Evolutionary conservation across 1,284 basidiomycete species (phyloP).

Genomic region (Quambalaria eucalypti): DNA sequence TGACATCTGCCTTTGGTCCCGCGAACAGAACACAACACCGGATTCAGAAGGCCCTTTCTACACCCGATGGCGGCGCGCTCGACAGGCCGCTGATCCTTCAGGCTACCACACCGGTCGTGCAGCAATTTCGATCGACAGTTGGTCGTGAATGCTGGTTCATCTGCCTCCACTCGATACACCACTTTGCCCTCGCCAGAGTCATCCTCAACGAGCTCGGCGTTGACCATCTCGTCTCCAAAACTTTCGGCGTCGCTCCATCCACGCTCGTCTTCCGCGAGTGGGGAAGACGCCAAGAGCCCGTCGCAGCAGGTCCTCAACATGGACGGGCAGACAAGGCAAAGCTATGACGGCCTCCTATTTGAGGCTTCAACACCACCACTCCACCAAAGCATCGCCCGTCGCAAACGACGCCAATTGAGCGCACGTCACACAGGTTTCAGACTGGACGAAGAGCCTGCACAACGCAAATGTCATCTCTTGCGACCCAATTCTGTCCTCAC

Average conservation of each 20-base stretch:
- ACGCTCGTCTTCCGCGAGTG: conserved; percentile 18
- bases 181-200: conserved; percentile 35
- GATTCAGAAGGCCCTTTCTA: neutral
- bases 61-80: conserved; percentile 13
- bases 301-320: too few species aligned
- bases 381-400: too few species aligned
- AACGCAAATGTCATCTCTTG: too few species aligned
- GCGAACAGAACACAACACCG: neutral
- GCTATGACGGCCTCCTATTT: too few species aligned
- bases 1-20: neutral
- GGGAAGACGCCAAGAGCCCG: too few species aligned
- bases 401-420: too few species aligned
- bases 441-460: too few species aligned
- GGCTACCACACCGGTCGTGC: conserved; percentile 28
- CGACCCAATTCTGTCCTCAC: too few species aligned
- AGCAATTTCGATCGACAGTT: conserved; percentile 9
- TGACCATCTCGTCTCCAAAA: conserved; percentile 10
- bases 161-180: conserved; percentile 38
- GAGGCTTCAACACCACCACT: too few species aligned
- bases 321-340: too few species aligned
- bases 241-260: conserved; percentile 40
- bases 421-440: too few species aligned
- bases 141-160: conserved; percentile 33
- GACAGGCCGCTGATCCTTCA: conserved; percentile 12
- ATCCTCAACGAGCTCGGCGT: conserved; percentile 35